phyloP scores from a whole-genome alignment of 306 rosid genomes.

The Urtica urens region DNA sequence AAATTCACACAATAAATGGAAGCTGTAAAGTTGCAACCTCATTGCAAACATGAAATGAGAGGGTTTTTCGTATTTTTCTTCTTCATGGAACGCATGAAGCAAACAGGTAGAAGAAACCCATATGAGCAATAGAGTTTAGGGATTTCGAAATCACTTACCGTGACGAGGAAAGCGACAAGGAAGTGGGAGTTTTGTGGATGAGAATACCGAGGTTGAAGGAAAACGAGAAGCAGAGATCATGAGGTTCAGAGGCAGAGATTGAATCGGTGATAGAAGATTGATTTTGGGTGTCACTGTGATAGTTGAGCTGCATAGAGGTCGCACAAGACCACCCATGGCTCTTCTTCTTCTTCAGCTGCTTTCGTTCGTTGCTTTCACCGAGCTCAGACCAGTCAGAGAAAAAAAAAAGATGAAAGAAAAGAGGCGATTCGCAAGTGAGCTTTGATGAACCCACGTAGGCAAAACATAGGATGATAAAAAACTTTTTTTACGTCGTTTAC shows the following conservation, averaged over 20 bases:
- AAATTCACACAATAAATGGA: no score
- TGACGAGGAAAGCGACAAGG: constrained; percentile 20
- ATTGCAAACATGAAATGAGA: no score
- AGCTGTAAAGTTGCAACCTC: no score
- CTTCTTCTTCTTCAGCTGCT: not conserved
- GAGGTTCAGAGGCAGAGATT: constrained; percentile 14
- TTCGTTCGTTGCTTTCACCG: not conserved
- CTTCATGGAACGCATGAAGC: not conserved
- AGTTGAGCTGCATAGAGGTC: constrained; percentile 25
- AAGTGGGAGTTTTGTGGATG: constrained; percentile 16
- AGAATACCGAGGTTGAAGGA: constrained; percentile 16
- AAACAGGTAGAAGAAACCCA: not conserved
- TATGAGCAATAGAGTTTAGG: not conserved
- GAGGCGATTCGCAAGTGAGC: no score
- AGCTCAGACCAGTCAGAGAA: not conserved
- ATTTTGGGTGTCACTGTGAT: constrained; percentile 13
- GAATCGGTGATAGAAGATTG: constrained; percentile 13
- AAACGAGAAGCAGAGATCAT: constrained; percentile 3
- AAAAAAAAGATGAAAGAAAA: no score
- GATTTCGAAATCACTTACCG: constrained; percentile 19
- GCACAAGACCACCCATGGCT: constrained; percentile 41
- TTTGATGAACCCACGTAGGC: no score
- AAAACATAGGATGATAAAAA: no score
- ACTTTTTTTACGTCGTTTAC: no score
- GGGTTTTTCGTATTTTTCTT: not conserved